Base-by-base conservation (phyloP, 2,329 filamentous ascomycete species). In the Ophiocordyceps sinensis region DNA sequence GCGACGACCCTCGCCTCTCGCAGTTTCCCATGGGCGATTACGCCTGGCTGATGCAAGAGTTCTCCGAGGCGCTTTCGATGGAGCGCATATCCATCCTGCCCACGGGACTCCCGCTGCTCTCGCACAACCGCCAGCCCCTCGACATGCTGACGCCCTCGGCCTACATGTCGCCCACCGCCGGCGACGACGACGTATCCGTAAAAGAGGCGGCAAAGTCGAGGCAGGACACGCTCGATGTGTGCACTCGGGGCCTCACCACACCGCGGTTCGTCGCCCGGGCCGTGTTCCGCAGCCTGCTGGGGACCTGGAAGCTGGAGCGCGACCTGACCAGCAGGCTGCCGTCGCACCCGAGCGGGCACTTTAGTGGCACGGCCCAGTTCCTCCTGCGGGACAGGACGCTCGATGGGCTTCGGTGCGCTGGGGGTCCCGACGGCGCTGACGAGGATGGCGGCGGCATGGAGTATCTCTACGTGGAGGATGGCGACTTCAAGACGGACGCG, bases 11-110 rank as follows among this genome's bases (percentile, higher is more conserved):
- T 10, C 70, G 65, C 6, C 60, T 61, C 49, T 81, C 57, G 45
- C 85, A 91, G 50, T 91, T 87, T 49, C 85, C 84, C 31, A 88
- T 89, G 79, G 79, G 79, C 10, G 85, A 93, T 57, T 89, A 88
- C 55, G 60, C 77, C 8, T 88, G 78, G 45, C 60, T 89, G 12
- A 79, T 89, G 68, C 77, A 86, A 48, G 74, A 82, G 12, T 77
- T 88, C 44, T 67, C 77, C 12, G 56, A 67, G 2, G 71, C 76
- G 0, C 63, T 85, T 3, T 67, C 63, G 1, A 64, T 86, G 9
- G 56, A 52, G 3, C 37, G 21, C 28, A 69, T 62, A 28, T 54
- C 48, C n/a, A 51, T 59, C 0, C 60, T 59, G 14, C 51, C 46
- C 36, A 15, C 43, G 10, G 35, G 51, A 35, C 43, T 50, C 11